Evolutionary conservation across 805 yeast genomes (phyloP).

Genomic region (Jamesozyma rosinii): DNA sequence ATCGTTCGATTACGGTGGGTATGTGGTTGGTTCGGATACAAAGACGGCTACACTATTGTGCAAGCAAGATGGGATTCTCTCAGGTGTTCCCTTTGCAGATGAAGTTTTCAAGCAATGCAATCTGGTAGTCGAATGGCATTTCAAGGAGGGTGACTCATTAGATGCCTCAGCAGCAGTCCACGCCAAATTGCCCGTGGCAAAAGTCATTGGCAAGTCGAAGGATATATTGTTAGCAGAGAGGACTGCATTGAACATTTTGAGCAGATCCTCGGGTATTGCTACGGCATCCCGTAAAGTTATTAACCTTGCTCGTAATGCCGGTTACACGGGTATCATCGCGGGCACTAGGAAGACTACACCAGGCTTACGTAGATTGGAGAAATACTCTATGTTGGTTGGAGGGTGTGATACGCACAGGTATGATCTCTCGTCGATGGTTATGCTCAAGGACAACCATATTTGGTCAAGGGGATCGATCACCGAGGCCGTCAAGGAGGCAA

Average conservation of each 20-base stretch:
- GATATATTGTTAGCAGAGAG: constrained; percentile 77
- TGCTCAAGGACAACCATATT: constrained; percentile 91
- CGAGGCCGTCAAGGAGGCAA: constrained; percentile 67
- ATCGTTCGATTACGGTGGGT: constrained; percentile 89
- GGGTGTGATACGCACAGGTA: constrained; percentile 90
- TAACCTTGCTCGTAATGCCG: constrained; percentile 51
- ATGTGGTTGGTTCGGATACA: constrained; percentile 71
- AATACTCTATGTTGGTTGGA: constrained; percentile 90
- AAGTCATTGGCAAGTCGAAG: constrained; percentile 71
- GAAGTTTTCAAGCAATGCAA: constrained; percentile 77
- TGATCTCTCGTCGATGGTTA: constrained; percentile 87
- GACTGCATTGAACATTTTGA: constrained; percentile 70
- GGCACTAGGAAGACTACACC: constrained; percentile 98
- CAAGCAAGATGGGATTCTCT: constrained; percentile 69
- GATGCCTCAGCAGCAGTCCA: constrained; percentile 31
- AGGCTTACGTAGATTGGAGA: constrained; percentile 78
- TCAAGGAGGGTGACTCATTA: constrained; percentile 56
- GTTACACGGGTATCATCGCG: constrained; percentile 78
- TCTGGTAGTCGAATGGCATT: constrained; percentile 61
- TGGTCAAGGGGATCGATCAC: constrained; percentile 91
- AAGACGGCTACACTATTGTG: constrained; percentile 73
- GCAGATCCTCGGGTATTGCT: constrained; percentile 83
- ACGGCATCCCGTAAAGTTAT: constrained; percentile 56
- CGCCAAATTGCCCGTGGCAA: constrained; percentile 65
- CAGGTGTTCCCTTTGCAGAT: constrained; percentile 83